These are phyloP conservation scores for Backusella australiensis DNA, from an alignment of 192 early-diverging fungal species.

Conservation along the genomic window DNA sequence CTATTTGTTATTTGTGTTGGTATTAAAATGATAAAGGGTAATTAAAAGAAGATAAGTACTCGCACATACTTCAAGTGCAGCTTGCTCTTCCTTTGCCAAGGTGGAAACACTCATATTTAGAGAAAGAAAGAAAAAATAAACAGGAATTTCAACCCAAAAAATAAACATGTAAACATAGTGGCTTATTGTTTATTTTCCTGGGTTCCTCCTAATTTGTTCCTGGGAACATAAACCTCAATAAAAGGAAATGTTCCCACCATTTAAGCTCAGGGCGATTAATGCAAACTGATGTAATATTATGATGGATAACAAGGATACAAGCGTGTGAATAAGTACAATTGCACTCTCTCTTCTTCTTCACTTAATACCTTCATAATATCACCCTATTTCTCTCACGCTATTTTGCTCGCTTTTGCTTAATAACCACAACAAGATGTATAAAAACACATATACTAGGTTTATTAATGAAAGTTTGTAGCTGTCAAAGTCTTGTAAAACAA, in stretches of 20 bases:
- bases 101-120: neutral
- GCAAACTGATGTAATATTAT: neutral
- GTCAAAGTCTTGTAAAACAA: slow-evolving; percentile 1
- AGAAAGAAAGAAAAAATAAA: neutral
- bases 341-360: too few relatives aligned
- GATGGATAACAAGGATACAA: neutral
- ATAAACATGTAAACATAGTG: neutral
- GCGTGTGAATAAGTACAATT: neutral
- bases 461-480: neutral
- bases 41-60: neutral
- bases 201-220: too few relatives aligned
- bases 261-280: too few relatives aligned
- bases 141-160: neutral
- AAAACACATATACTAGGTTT: neutral
- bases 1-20: neutral
- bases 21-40: neutral
- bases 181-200: neutral
- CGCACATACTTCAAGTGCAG: neutral
- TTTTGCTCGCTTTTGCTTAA: neutral
- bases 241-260: too few relatives aligned
- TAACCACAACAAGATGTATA: neutral
- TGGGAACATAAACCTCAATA: too few relatives aligned
- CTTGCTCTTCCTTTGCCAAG: neutral
- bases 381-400: neutral
- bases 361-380: neutral